These are phyloP conservation scores for Beauveria pseudobassiana DNA, from an alignment of 2,329 filamentous ascomycete genomes.

Conservation along the genomic window DNA sequence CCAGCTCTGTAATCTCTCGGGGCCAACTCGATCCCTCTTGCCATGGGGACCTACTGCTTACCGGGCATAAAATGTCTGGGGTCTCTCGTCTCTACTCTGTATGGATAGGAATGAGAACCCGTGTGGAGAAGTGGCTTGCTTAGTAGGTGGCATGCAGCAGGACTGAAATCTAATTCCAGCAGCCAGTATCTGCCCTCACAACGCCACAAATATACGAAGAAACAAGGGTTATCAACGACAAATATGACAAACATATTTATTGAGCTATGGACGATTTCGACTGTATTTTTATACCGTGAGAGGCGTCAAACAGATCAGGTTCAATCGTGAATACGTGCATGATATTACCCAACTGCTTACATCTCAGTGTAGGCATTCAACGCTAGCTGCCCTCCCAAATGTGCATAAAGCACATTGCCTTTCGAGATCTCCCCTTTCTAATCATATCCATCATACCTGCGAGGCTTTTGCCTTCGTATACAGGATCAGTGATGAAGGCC, in stretches of 20 bases:
- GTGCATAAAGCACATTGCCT: constrained; percentile 64
- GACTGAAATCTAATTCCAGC: not conserved
- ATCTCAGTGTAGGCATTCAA: constrained; percentile 55
- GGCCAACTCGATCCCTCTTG: not conserved
- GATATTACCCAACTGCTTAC: not conserved
- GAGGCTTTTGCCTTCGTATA: constrained; percentile 70
- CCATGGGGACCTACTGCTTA: not conserved
- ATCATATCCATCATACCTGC: constrained; percentile 66
- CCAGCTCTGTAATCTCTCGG: constrained; percentile 2
- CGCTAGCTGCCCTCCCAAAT: constrained; percentile 63
- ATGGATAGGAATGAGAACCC: not conserved
- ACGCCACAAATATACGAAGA: not conserved
- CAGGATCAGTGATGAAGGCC: constrained; percentile 67
- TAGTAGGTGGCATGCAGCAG: not conserved
- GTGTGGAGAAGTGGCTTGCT: not conserved
- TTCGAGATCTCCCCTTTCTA: constrained; percentile 50
- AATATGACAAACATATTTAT: too few relatives aligned
- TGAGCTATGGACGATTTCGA: not conserved
- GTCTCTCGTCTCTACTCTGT: not conserved
- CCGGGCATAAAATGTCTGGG: too few relatives aligned
- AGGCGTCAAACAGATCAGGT: not conserved
- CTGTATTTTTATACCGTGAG: too few relatives aligned
- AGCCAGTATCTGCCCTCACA: not conserved
- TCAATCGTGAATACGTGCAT: not conserved
- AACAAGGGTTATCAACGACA: not conserved